Percentiles rank a stretch among this genome's conserved stretches.
phyloP scores from a whole-genome alignment of 2,329 filamentous ascomycete genomes.

The Clonostachys rhizophaga region DNA sequence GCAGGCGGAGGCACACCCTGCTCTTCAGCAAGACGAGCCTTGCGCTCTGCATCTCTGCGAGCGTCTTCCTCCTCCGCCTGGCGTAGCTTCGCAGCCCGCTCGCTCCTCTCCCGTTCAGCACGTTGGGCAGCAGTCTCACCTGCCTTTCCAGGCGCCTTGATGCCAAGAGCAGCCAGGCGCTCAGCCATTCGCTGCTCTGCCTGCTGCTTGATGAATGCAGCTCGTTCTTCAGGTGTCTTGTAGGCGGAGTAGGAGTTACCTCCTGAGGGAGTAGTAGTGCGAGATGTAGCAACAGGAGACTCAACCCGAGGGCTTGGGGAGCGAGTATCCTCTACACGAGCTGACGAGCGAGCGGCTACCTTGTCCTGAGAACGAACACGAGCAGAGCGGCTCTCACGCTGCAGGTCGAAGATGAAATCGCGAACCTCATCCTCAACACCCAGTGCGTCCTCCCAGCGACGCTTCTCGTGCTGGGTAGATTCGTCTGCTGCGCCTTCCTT shows the following conservation, averaged over 20 bases:
- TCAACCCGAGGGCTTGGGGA: constrained; percentile 43
- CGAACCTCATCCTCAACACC: constrained; percentile 96
- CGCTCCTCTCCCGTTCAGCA: constrained; percentile 80
- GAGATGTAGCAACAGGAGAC: constrained; percentile 47
- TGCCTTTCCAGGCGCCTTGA: constrained; percentile 75
- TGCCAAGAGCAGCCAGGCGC: constrained; percentile 84
- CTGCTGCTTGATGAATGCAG: constrained; percentile 94
- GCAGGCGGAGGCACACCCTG: constrained; percentile 58
- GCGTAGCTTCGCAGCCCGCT: constrained; percentile 79
- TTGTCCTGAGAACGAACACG: constrained; percentile 60
- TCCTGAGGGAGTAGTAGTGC: constrained; percentile 40
- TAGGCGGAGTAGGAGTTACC: constrained; percentile 75
- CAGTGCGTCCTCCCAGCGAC: constrained; percentile 92
- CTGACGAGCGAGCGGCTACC: constrained; percentile 34
- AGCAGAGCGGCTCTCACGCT: constrained; percentile 76
- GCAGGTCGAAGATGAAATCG: constrained; percentile 96
- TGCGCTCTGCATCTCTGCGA: constrained; percentile 80
- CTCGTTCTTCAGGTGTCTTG: constrained; percentile 87
- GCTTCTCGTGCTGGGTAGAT: constrained; percentile 81
- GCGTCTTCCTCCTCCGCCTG: constrained; percentile 94
- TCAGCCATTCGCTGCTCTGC: constrained; percentile 97
- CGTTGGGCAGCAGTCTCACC: constrained; percentile 80
- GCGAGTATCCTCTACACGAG: constrained; percentile 35
- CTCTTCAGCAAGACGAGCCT: constrained; percentile 78
- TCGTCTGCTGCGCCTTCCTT: constrained; percentile 75